Evolutionary conservation across 1,139 yeast genomes (phyloP), one percentile per base, ranked within the genome.

Genomic region (Taiozyma onychis): DNA sequence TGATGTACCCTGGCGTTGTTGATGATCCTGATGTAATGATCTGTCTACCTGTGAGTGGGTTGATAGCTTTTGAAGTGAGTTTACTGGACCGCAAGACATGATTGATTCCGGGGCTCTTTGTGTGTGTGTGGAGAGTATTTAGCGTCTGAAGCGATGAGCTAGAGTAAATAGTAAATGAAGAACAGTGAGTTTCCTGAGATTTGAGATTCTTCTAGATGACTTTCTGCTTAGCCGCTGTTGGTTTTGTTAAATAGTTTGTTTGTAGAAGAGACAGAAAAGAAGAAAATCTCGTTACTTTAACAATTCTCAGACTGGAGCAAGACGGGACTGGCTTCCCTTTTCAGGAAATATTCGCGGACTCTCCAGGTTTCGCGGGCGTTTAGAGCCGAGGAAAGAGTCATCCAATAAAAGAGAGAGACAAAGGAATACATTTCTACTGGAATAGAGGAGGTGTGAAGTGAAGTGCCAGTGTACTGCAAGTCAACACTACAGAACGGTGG

Each of bases 1-100:
- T 30, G 45, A 52, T 39, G 47, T 43, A 37, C 39, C 37, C 41
- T 39, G 45, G 11, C 45, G 45, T 6, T 43, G 45, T 14, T 54
- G 58, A 16, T 55, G 56, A 22, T 58, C 64, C 26, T 59, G 62
- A n/a, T 62, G 65, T 3, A 60, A 54, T 0, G 63, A 57, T 39
- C 65, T 56, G 41, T 62, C 66, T 18, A 52, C 54, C 37, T 59
- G 61, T 4, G 63, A 18, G 43, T 60, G 63, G 37, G 51, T 54
- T 4, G 58, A 48, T 30, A 62, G 56, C 45, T 59, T 56, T 47
- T 61, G 62, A 4, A 62, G 52, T 0, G 65, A 55, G 45, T 58
- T 60, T 3, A 57, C 48, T 18, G 66, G 66, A 7, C 65, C 66
- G 48, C 66, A 62, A 18, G 41, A 37, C 41, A 37, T 37, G 18